phyloP scores from a whole-genome alignment of 164 flowering plant species.

The Berberis vulgaris region DNA sequence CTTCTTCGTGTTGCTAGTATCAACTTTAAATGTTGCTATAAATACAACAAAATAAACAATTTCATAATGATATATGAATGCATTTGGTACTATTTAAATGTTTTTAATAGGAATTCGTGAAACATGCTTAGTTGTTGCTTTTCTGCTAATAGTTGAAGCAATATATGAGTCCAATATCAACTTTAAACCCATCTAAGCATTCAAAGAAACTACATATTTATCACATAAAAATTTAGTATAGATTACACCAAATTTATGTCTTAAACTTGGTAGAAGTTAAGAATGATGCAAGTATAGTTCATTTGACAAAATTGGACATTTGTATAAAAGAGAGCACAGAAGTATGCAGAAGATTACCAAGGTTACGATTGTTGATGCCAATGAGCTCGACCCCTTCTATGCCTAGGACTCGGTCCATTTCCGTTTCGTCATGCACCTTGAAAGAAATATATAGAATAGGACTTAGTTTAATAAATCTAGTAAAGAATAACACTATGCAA shows the following conservation, averaged over 20 bases:
- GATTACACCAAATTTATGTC: too few species aligned
- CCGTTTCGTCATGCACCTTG: constrained; percentile 93
- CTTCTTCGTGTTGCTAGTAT: constrained; percentile 70
- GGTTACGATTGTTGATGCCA: constrained; percentile 95
- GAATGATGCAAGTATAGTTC: background rate
- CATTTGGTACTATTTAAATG: too few species aligned
- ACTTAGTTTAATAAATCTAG: background rate
- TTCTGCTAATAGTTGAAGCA: too few species aligned
- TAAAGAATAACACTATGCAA: background rate
- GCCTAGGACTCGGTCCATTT: constrained; percentile 92
- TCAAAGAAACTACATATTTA: too few species aligned
- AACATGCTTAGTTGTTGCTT: too few species aligned
- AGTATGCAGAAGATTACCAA: constrained; percentile 41
- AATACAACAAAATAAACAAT: background rate
- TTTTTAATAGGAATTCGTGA: too few species aligned
- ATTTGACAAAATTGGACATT: background rate
- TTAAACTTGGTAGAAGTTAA: background rate
- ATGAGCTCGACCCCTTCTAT: constrained; percentile 82
- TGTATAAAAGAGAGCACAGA: background rate
- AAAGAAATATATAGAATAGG: constrained; percentile 1
- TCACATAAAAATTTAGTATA: too few species aligned
- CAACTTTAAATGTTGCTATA: constrained; percentile 86
- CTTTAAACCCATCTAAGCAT: too few species aligned
- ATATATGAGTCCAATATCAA: too few species aligned
- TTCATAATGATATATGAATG: background rate